Conservation (phyloP, 208 protist species). For the Acanthamoeba divionensis region DNA sequence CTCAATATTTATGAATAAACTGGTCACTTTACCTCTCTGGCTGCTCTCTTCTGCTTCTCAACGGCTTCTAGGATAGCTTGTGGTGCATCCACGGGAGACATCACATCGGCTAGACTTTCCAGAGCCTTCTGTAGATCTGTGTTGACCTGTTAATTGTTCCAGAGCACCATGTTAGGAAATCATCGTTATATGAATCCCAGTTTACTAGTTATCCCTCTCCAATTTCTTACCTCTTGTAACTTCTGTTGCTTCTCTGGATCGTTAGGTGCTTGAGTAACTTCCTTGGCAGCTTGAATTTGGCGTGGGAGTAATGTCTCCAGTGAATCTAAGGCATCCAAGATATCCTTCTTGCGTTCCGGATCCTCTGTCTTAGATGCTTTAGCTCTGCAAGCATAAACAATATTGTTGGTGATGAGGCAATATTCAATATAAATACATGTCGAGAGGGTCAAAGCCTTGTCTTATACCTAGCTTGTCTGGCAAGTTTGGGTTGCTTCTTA, state of each 20-base stretch:
- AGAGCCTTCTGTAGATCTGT: not conserved
- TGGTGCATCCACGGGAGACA: not conserved
- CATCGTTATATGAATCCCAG: not conserved
- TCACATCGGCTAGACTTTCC: not conserved
- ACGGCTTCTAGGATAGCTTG: not conserved
- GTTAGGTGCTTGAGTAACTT: not conserved
- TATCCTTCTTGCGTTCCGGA: not conserved
- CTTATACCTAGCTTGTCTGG: not conserved
- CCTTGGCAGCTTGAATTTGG: constrained; percentile 9
- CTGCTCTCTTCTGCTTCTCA: not conserved
- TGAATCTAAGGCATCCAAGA: not conserved
- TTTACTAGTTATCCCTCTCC: not conserved
- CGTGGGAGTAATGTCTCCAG: not conserved
- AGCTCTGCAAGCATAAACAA: too few species aligned
- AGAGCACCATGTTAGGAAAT: not conserved
- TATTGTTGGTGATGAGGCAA: not conserved
- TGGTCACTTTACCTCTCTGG: not conserved
- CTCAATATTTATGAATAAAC: too few species aligned
- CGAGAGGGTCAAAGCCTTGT: not conserved
- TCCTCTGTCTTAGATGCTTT: not conserved
- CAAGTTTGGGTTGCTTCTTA: constrained; percentile 33
- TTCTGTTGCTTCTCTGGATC: not conserved
- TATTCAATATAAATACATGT: not conserved
- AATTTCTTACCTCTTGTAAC: not conserved
- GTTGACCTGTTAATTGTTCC: not conserved